Evolutionary conservation across 1,284 basidiomycete genomes (phyloP), one percentile per base, ranked within the genome.

Genomic region (Tetrapyrgos nigripes): DNA sequence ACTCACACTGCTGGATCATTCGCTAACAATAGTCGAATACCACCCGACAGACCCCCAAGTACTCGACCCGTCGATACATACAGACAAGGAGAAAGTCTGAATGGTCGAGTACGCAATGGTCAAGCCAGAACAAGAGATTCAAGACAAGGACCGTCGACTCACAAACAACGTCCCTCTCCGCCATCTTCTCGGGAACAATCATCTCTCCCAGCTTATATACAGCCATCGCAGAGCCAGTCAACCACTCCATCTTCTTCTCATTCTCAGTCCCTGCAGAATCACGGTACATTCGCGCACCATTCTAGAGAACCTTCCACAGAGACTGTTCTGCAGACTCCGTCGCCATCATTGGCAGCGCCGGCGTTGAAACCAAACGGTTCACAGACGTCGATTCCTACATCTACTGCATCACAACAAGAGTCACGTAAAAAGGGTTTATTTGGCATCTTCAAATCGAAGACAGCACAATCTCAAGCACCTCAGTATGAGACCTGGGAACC

Each of bases 291-390:
- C 19, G 37, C 14, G 5, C 37, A n/a, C 19, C 17, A 6, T n/a
- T 40, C 37, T 9, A 62, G 61, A 28, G 51, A 46, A 29, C 62
- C 70, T 21, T 80, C 78, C 5, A 75, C 79, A 58, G 83, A 84
- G 40, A 76, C 80, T 4, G 72, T 82, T 40, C 73, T 84, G 23
- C 77, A 76, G 62, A 85, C 84, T 0, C 82, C 84, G n/a, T 83
- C 84, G 26, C 83, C 83, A 3, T 75, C 83, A 3, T 75, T 84
- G 14, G 78, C 80, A 3, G 77, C 73, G 0, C 81, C 83, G 4
- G 69, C 74, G 28, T 62, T 75, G 47, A 76, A 74, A 55, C 75
- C 75, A 8, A 72, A 76, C 13, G 56, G 59, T 47, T 77, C 76
- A 17, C 74, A 71, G 11, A 72, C 73, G 51, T 75, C 78, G 17